Evolutionary conservation across 192 early-diverging fungal species (phyloP).

Genomic region (Entomortierella chlamydospora): DNA sequence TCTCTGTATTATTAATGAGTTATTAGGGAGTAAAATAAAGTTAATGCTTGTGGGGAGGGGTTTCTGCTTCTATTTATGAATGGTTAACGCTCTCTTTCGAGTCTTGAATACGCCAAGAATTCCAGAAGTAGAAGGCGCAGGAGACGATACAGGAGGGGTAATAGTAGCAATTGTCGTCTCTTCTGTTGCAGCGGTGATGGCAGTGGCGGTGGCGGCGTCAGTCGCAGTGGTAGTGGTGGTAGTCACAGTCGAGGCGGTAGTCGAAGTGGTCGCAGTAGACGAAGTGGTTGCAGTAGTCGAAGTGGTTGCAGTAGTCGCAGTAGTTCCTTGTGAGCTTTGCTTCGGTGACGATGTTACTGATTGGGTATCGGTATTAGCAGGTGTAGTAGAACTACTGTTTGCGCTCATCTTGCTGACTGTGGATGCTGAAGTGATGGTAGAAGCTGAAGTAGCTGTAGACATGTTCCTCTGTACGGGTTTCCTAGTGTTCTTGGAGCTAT

Average conservation of each 20-base stretch:
- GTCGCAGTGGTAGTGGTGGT: too few relatives aligned
- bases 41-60: too few relatives aligned
- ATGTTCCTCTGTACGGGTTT: constrained; percentile 5
- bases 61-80: constrained; percentile 8
- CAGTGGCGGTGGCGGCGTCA: too few relatives aligned
- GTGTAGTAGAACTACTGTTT: neutral
- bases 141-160: neutral
- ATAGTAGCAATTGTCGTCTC: too few relatives aligned
- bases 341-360: neutral
- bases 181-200: too few relatives aligned
- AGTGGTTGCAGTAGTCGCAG: neutral
- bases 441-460: neutral
- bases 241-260: neutral
- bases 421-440: too few relatives aligned
- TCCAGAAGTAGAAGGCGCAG: constrained; percentile 17
- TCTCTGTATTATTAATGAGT: neutral
- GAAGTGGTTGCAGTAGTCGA: neutral
- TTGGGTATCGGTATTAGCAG: neutral
- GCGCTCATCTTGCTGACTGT: neutral
- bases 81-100: constrained; percentile 43
- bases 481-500: neutral
- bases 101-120: constrained; percentile 30
- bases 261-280: neutral
- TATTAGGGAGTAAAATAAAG: too few relatives aligned
- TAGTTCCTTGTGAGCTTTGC: too few relatives aligned